Conservation (phyloP, 2,329 filamentous ascomycete species). For the Eutypa lata region DNA sequence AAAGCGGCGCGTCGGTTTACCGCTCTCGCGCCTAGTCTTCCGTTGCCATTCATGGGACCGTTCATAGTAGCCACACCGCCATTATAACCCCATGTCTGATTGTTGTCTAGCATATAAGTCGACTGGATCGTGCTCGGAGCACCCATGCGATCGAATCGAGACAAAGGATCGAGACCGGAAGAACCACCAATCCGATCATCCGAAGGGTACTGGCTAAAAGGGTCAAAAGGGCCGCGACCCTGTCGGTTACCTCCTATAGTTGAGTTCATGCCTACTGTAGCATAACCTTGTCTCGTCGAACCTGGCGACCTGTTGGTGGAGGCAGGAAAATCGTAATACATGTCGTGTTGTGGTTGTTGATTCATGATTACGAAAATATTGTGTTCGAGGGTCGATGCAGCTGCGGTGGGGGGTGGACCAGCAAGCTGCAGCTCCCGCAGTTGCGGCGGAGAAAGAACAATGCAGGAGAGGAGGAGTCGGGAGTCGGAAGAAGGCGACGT, state of each 20-base stretch:
- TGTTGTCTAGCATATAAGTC: slow-evolving; percentile 60
- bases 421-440: slow-evolving; percentile 27
- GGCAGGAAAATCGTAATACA: slow-evolving; percentile 69
- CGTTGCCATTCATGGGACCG: slow-evolving; percentile 63
- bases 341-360: slow-evolving; percentile 54
- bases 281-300: slow-evolving; percentile 61
- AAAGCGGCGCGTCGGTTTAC: slow-evolving; percentile 59
- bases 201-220: slow-evolving; percentile 64
- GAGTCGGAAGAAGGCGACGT: neutral
- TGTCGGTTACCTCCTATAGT: slow-evolving; percentile 54
- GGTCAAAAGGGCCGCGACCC: slow-evolving; percentile 75
- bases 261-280: slow-evolving; percentile 55
- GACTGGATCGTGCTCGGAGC: slow-evolving; percentile 35
- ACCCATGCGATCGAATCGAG: slow-evolving; percentile 34
- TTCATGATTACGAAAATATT: slow-evolving; percentile 37
- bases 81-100: slow-evolving; percentile 75
- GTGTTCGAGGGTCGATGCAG: slow-evolving; percentile 20
- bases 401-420: slow-evolving; percentile 24
- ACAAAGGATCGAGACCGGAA: slow-evolving; percentile 55
- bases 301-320: slow-evolving; percentile 67
- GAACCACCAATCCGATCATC: slow-evolving; percentile 56
- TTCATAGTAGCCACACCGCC: slow-evolving; percentile 62
- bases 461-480: slow-evolving; percentile 3
- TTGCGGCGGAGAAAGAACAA: slow-evolving; percentile 11
- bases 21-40: slow-evolving; percentile 47